phyloP scores from a whole-genome alignment of 2,329 filamentous ascomycete genomes.

The Nigrograna mackinnonii region DNA sequence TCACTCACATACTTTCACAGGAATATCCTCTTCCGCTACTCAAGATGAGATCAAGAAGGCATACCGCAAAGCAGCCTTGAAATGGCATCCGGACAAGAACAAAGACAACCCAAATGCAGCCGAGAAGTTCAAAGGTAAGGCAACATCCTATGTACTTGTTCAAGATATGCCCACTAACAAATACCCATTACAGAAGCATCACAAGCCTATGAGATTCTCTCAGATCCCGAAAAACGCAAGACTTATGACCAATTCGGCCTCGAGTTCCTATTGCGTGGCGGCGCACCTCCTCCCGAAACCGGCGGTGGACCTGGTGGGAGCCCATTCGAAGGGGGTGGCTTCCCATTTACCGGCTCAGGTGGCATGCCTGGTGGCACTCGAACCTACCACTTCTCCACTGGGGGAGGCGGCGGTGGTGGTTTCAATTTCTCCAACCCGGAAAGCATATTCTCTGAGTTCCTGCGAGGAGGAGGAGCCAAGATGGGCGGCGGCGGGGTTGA shows the following conservation, averaged over 20 bases:
- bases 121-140: conserved; percentile 87
- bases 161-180: conserved; percentile 15
- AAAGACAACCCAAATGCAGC: conserved; percentile 81
- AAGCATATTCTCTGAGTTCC: conserved; percentile 83
- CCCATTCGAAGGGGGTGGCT: conserved; percentile 54
- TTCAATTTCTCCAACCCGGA: conserved; percentile 85
- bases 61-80: conserved; percentile 86
- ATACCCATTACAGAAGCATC: conserved; percentile 68
- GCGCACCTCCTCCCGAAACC: conserved; percentile 63
- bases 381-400: conserved; percentile 68
- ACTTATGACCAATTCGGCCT: conserved; percentile 94
- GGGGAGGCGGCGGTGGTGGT: conserved; percentile 58
- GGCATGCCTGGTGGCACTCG: conserved; percentile 59
- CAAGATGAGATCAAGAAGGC: conserved; percentile 98
- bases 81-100: conserved; percentile 98
- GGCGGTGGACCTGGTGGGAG: conserved; percentile 39
- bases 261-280: conserved; percentile 86
- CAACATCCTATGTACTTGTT: background rate
- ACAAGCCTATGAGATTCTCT: conserved; percentile 97
- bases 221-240: conserved; percentile 95
- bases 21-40: conserved; percentile 75
- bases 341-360: conserved; percentile 60
- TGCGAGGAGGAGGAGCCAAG: conserved; percentile 61
- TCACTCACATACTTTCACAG: too few species aligned
- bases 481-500: conserved; percentile 55